Base-by-base conservation (phyloP, 345 rosid genomes). In the Carallia brachiata region DNA sequence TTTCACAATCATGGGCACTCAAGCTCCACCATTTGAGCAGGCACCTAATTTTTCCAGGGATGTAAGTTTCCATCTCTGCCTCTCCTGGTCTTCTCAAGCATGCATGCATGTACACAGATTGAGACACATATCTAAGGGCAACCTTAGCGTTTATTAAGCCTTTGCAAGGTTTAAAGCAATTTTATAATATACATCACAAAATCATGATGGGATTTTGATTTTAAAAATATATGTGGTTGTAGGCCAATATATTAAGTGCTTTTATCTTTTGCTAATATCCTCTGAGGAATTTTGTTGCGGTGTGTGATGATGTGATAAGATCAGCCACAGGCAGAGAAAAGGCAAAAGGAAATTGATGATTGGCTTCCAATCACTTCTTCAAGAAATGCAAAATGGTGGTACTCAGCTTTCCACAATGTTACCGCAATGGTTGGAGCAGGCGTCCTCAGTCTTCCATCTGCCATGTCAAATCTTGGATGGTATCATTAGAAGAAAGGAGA, bases 341-440 rank as follows among this genome's bases (percentile, higher is more conserved):
- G 37, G 71, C 68, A 76, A 65, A 76, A 76, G 68, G 75, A 61
- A 36, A 71, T 76, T 47, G 80, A 76, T 67, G 76, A 71, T 6
- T 76, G 80, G 80, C 76, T 76, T 32, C 80, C 76, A 2, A 71
- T 71, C 23, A 76, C 75, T 55, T 67, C 72, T 37, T 71, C 80
- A 28, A 76, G 80, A 48, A 76, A 71, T 36, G 73, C 80, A 47
- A 76, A 71, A 71, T 71, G 75, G 79, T 76, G 79, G 79, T 71
- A 54, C 18, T 50, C 79, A 31, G 72, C 79, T 70, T 76, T 76
- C 68, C 79, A 76, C 72, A 76, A 71, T 62, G 79, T 76, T 13
- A 76, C 79, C 13, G 79, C 75, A 36, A 76, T 76, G 79, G 79
- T 76, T 62, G 79, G 79, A 53, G 79, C 79, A 54, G 75, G 79